Evolutionary conservation across 2,329 filamentous ascomycete genomes (phyloP), one percentile per base, ranked within the genome.

Genomic region (Corniculantispora saksenae): DNA sequence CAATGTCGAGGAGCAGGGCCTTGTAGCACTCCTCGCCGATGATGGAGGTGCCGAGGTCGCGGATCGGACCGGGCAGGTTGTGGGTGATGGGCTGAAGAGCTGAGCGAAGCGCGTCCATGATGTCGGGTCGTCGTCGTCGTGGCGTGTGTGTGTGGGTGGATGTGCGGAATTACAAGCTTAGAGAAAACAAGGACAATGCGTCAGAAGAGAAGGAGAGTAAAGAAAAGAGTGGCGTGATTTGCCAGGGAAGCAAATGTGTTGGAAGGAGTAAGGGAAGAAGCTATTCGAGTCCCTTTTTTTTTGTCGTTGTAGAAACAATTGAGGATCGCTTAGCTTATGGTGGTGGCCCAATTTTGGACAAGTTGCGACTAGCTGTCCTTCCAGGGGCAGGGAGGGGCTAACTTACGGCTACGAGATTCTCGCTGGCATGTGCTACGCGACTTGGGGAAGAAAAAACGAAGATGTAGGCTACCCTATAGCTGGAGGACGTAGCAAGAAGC

Each of bases 21-120:
- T 90, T 86, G 87, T 98, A 97, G 87, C 95, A 99, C 67, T 83
- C 79, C 38, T 87, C 83, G 76, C 94, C 94, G 72, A 99, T 86
- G 76, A 99, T 88, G 69, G 90, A 91, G 72, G 90, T 81, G 73
- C 91, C 90, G 58, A 91, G 82, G 78, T 94, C 86, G 79, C 86
- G 87, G 75, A 97, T 84, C 17, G 91, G 91, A 40, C 82, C 80
- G 23, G 93, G 94, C 59, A 95, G 87, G 74, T 86, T 88, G 72
- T 88, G 84, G 59, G 91, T 92, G 73, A 94, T 83, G 66, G 91
- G 90, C 72, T 85, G 85, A 73, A 93, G 82, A 69, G 82, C 80
- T 60, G 83, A 82, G 73, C 86, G 86, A 66, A 90, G 75, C 69
- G 82, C 74, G 72, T 91, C 88, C 88, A 91, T 90, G 66, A 66